Base-by-base conservation (phyloP, 345 rosid species). In the Eucalyptus marginata region DNA sequence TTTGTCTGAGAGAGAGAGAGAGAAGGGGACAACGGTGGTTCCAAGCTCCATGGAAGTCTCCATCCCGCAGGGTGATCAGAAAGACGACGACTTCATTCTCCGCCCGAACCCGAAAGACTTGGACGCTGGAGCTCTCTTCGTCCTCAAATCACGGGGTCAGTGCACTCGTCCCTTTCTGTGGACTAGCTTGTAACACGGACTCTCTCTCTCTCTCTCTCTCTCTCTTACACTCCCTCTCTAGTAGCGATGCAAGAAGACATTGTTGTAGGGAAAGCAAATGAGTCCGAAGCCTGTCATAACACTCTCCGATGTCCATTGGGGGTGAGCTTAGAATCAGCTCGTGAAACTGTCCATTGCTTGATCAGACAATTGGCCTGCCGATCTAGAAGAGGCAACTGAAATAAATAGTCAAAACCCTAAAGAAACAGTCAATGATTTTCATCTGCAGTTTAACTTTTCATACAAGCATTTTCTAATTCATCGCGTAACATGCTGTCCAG, bases 71-170 rank as follows among this genome's bases (percentile, higher is more conserved):
- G 71, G 49, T 56, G 33, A 76, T 51, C 31, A 51, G 62, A 66
- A 86, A 33, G 49, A 89, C 51, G 84, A 51, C 16, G 49, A 66
- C 89, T 51, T 49, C 86, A 47, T 27, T 51, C 15, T 5, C 20
- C 13, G 24, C 7, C 87, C 51, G 10, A 33, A 88, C 36, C n/a
- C 33, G 24, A 51, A 87, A 25, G 51, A 88, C 18, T 88, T 92
- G 22, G 93, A 92, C 81, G 92, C 93, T 17, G 93, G 91, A 52
- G 90, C 90, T 51, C 87, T 91, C 86, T 91, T 91, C 62, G 93
- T 91, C 86, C 91, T 90, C 86, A 85, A 91, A 89, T 90, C 93
- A 44, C 87, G 88, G 87, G 91, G 93, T 88, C 20, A 49, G 59
- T 83, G 25, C 83, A 36, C 46, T 20, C 24, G 80, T 68, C 83